phyloP scores from a whole-genome alignment of 148 eudicot species.

The Nepenthes mirabilis region DNA sequence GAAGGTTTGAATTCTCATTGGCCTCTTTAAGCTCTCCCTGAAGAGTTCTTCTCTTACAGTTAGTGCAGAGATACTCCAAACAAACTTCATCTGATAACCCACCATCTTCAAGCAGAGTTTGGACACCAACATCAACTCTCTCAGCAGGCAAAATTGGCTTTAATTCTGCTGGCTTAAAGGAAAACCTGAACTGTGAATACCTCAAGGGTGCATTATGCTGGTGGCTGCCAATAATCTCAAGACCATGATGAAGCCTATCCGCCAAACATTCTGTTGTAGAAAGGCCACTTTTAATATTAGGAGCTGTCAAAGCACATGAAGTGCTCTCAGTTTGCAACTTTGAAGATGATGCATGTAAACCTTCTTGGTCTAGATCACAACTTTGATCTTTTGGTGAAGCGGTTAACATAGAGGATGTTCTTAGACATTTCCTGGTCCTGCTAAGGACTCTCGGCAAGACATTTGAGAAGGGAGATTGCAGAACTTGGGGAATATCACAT shows the following conservation, averaged over 20 bases:
- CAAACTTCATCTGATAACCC: slow-evolving; percentile 27
- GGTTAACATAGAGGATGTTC: slow-evolving; percentile 43
- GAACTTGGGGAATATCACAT: slow-evolving; percentile 39
- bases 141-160: slow-evolving; percentile 34
- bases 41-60: slow-evolving; percentile 38
- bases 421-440: slow-evolving; percentile 68
- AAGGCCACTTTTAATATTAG: slow-evolving; percentile 20
- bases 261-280: slow-evolving; percentile 54
- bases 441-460: slow-evolving; percentile 56
- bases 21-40: slow-evolving; percentile 27
- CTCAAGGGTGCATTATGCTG: slow-evolving; percentile 51
- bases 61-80: slow-evolving; percentile 33
- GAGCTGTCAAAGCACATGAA: slow-evolving; percentile 21
- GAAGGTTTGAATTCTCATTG: slow-evolving; percentile 38
- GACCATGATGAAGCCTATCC: slow-evolving; percentile 76
- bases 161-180: slow-evolving; percentile 50
- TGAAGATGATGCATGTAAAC: slow-evolving; percentile 18
- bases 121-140: slow-evolving; percentile 79
- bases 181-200: slow-evolving; percentile 60
- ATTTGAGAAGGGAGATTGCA: slow-evolving; percentile 68
- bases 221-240: slow-evolving; percentile 55
- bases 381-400: slow-evolving; percentile 36
- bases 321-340: slow-evolving; percentile 33
- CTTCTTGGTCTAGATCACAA: slow-evolving; percentile 12
- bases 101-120: slow-evolving; percentile 30